Percentiles rank a stretch among this genome's conserved stretches.
These are phyloP conservation scores for Xerocomellus chrysenteron DNA, from an alignment of 768 basidiomycete genomes.

Conservation along the genomic window DNA sequence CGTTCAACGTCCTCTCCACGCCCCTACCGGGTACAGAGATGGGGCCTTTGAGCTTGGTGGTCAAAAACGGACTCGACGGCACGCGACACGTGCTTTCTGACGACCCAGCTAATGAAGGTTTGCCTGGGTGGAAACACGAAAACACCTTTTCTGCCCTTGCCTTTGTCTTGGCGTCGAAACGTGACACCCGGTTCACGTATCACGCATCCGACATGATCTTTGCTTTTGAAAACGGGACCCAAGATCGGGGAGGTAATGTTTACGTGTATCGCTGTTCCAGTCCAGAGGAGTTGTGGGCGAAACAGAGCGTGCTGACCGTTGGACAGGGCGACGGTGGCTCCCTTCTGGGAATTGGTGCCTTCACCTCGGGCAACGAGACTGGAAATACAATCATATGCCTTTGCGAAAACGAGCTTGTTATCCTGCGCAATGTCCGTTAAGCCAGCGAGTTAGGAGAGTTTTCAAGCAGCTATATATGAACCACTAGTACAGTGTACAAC, in stretches of 20 bases:
- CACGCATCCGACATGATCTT: slow-evolving; percentile 62
- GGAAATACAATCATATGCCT: slow-evolving; percentile 59
- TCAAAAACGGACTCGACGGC: slow-evolving; percentile 76
- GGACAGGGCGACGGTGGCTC: slow-evolving; percentile 70
- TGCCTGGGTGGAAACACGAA: slow-evolving; percentile 64
- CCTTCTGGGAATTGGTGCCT: slow-evolving; percentile 69
- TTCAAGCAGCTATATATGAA: slow-evolving; percentile 23
- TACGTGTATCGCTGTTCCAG: slow-evolving; percentile 75
- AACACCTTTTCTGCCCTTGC: slow-evolving; percentile 88
- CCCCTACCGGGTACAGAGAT: slow-evolving; percentile 56
- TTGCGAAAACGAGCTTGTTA: slow-evolving; percentile 72
- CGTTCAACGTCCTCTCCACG: slow-evolving; percentile 63
- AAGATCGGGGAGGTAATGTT: slow-evolving; percentile 72
- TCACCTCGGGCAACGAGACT: slow-evolving; percentile 34
- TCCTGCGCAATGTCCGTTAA: slow-evolving; percentile 44
- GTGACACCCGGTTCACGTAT: slow-evolving; percentile 83
- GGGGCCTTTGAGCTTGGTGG: slow-evolving; percentile 45
- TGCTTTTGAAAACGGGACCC: slow-evolving; percentile 80
- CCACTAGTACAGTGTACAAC: slow-evolving; percentile 35
- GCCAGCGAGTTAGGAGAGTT: not conserved
- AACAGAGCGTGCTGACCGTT: slow-evolving; percentile 79
- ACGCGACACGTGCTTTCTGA: slow-evolving; percentile 51
- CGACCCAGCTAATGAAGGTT: slow-evolving; percentile 11
- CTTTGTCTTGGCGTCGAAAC: slow-evolving; percentile 93
- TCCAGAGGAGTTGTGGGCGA: slow-evolving; percentile 58